These are phyloP conservation scores for Chiua virens DNA, from an alignment of 768 basidiomycete species.

Conservation along the genomic window DNA sequence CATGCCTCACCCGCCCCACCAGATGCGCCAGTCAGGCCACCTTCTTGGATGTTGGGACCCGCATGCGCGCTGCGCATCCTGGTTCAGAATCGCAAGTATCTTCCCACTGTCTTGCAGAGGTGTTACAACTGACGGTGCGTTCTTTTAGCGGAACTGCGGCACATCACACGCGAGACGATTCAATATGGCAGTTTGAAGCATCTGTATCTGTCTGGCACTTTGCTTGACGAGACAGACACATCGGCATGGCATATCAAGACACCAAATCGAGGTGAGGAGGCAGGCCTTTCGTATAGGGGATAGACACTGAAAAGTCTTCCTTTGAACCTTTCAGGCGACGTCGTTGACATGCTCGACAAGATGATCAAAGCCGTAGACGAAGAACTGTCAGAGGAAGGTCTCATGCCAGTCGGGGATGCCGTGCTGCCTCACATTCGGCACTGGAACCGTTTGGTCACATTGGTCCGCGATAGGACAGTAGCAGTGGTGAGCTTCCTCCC, in stretches of 20 bases:
- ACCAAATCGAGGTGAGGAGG: slow-evolving; percentile 19
- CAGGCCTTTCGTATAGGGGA: neutral
- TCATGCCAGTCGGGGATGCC: slow-evolving; percentile 6
- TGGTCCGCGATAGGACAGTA: neutral
- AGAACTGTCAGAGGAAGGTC: slow-evolving; percentile 7
- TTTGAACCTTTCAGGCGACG: no score
- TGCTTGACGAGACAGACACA: slow-evolving; percentile 16
- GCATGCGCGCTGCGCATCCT: slow-evolving; percentile 23
- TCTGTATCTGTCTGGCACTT: slow-evolving; percentile 13
- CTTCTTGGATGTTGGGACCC: slow-evolving; percentile 26
- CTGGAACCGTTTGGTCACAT: slow-evolving; percentile 6
- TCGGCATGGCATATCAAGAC: slow-evolving; percentile 13
- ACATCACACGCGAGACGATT: neutral
- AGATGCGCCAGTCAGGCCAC: neutral
- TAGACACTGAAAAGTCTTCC: no score
- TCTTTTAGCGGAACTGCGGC: slow-evolving; percentile 11
- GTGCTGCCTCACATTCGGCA: slow-evolving; percentile 10
- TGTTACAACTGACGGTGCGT: neutral
- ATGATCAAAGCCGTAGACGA: neutral
- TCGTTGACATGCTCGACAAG: no score
- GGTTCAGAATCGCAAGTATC: slow-evolving; percentile 13
- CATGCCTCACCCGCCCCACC: neutral
- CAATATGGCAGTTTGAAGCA: slow-evolving; percentile 19
- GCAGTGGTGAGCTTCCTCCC: neutral
- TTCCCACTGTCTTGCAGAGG: neutral